phyloP scores from a whole-genome alignment of 2,329 filamentous ascomycete genomes.

The Akanthomyces dipterigenus region DNA sequence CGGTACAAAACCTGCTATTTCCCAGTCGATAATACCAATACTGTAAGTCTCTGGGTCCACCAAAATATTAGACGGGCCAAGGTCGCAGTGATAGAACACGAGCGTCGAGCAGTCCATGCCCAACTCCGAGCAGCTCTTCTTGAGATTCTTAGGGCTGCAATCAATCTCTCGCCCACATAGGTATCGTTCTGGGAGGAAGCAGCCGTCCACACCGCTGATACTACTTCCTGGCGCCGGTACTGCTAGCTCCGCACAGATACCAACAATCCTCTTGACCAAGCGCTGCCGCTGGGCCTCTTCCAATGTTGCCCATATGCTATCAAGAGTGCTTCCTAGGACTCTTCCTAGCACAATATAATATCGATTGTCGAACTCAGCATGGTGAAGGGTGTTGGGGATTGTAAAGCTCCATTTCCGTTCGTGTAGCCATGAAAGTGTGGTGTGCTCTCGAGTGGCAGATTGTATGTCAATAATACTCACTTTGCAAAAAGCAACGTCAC shows the following conservation, averaged over 20 bases:
- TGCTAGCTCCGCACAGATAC: conserved; percentile 13
- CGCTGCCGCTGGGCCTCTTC: conserved; percentile 15
- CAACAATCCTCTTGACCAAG: conserved; percentile 17
- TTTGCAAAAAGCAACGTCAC: conserved; percentile 17
- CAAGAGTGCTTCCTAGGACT: conserved; percentile 21
- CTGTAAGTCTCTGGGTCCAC: conserved; percentile 17
- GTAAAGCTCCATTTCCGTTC: conserved; percentile 14
- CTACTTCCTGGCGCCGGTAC: neutral
- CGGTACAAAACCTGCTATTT: conserved; percentile 25
- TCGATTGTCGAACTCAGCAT: conserved; percentile 17
- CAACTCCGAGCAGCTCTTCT: conserved; percentile 14
- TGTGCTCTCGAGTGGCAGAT: conserved; percentile 15
- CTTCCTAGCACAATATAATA: conserved; percentile 21
- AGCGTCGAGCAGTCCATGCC: conserved; percentile 24
- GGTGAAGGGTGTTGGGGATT: conserved; percentile 16
- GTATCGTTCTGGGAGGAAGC: conserved; percentile 12
- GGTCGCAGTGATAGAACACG: conserved; percentile 24
- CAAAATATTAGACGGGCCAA: conserved; percentile 25
- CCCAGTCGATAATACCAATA: conserved; percentile 26
- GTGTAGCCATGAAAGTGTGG: conserved; percentile 12
- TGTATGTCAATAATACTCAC: conserved; percentile 7
- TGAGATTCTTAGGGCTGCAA: conserved; percentile 3
- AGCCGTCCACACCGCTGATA: conserved; percentile 16
- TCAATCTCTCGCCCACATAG: neutral
- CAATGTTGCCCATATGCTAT: conserved; percentile 18